Evolutionary conservation across 2,329 filamentous ascomycete genomes (phyloP), one percentile per base, ranked within the genome.

Genomic region (Cercospora sp.): DNA sequence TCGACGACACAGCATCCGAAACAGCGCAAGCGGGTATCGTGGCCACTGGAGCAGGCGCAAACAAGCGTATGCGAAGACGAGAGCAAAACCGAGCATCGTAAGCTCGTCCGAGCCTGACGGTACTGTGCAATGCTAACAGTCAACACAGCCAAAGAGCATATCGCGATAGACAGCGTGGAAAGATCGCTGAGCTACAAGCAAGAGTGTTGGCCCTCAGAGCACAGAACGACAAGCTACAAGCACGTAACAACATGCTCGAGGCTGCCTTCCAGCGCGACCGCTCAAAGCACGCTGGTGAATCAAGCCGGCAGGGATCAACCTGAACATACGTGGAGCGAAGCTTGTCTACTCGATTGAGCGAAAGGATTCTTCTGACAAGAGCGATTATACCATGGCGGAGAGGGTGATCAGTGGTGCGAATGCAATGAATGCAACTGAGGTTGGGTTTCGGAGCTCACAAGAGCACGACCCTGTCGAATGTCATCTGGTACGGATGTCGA

Each of bases 151-250:
- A 67, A 28, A 51, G 65, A 59, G 65, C 65, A 7, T 67, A 67
- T 28, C 60, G 65, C 4, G 65, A 67, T 62, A 53, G 65, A 49
- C 65, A 67, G 37, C 65, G 65, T 49, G 65, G 61, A n/a, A 67
- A 67, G 59, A 67, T 67, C 12, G 37, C 60, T 8, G 65, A 67
- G 21, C 26, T 67, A 13, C 65, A 67, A 53, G 51, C 65, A 10
- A 51, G 63, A 18, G 53, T 67, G 18, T 21, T 67, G 5, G 37
- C 61, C 18, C 65, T 67, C 61, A 51, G 59, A 37, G 60, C 40
- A 16, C 53, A 67, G 21, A 63, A 63, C 24, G 65, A 67, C 28
- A 43, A 64, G 61, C 40, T 67, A 51, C 65, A 63, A 18, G 60
- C 65, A 40, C 45, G 61, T 8, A 67, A 67, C 12, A 59, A 51